A percentile compares a stretch with the other conserved stretches of the same genome.
Conservation (phyloP, 2,329 filamentous ascomycete genomes). For the Tolypocladium pustulatum region DNA sequence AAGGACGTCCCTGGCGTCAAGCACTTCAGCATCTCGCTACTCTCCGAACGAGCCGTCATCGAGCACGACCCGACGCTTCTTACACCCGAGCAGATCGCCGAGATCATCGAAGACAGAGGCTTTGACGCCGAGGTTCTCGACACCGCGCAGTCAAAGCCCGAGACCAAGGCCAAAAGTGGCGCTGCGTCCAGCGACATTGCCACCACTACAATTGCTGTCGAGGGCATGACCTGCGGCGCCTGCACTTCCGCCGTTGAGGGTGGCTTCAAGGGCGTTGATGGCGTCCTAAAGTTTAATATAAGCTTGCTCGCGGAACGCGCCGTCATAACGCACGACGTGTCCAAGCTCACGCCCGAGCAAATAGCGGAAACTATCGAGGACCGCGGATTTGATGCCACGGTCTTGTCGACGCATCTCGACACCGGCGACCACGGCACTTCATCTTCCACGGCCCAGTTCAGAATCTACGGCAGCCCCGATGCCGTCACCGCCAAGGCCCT, state of each 20-base stretch:
- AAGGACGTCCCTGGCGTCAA: slow-evolving; percentile 63
- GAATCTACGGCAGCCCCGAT: slow-evolving; percentile 70
- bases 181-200: slow-evolving; percentile 30
- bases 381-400: slow-evolving; percentile 72
- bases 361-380: slow-evolving; percentile 82
- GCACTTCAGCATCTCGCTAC: slow-evolving; percentile 69
- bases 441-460: slow-evolving; percentile 61
- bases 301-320: slow-evolving; percentile 87
- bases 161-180: slow-evolving; percentile 17
- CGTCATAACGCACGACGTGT: slow-evolving; percentile 72
- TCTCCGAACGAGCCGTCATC: slow-evolving; percentile 77
- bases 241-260: slow-evolving; percentile 87
- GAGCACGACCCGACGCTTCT: slow-evolving; percentile 58
- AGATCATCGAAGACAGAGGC: slow-evolving; percentile 59
- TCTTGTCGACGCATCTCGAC: slow-evolving; percentile 67
- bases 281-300: slow-evolving; percentile 84
- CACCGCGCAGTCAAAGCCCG: slow-evolving; percentile 39
- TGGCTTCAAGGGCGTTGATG: slow-evolving; percentile 67
- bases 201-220: slow-evolving; percentile 78
- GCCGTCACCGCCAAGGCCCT: slow-evolving; percentile 61
- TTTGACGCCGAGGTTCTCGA: slow-evolving; percentile 75
- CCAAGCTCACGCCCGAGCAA: slow-evolving; percentile 58
- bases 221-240: slow-evolving; percentile 96
- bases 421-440: slow-evolving; percentile 40
- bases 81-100: slow-evolving; percentile 41